A percentile compares a stretch with the other conserved stretches of the same genome.
These are phyloP conservation scores for Blastobotrys petasosporus DNA, from an alignment of 1,139 yeast species.

Conservation along the genomic window DNA sequence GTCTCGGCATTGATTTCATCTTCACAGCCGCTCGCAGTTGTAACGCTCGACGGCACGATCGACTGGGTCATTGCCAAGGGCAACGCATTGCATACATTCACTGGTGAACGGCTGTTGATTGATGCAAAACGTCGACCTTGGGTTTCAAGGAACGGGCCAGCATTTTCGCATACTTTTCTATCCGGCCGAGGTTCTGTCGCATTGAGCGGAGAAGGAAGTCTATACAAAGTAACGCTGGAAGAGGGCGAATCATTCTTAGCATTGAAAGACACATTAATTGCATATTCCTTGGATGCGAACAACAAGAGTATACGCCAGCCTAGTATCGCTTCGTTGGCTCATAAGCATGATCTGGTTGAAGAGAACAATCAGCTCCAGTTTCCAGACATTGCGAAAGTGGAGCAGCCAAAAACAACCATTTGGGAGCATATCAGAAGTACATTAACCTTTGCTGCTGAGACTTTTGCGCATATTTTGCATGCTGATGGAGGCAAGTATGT, in stretches of 20 bases:
- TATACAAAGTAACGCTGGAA: slow-evolving; percentile 30
- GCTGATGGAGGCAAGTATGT: slow-evolving; percentile 12
- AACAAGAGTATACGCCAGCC: slow-evolving; percentile 9
- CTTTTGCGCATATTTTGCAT: slow-evolving; percentile 5
- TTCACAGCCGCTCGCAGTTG: slow-evolving; percentile 26
- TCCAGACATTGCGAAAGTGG: too few species aligned
- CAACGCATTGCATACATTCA: slow-evolving; percentile 26
- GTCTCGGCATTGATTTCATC: slow-evolving; percentile 19
- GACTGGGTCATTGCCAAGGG: slow-evolving; percentile 32
- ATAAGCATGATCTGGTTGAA: too few species aligned
- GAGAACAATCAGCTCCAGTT: too few species aligned
- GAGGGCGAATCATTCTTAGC: slow-evolving; percentile 33
- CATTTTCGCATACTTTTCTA: slow-evolving; percentile 27
- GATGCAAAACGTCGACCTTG: slow-evolving; percentile 24
- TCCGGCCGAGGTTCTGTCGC: slow-evolving; percentile 38
- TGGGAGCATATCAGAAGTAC: slow-evolving; percentile 1
- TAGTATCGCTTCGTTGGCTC: slow-evolving; percentile 3
- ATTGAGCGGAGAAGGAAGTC: slow-evolving; percentile 30
- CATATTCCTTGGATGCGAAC: slow-evolving; percentile 32
- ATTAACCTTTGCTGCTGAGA: slow-evolving; percentile 1
- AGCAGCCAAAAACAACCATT: neutral
- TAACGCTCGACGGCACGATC: slow-evolving; percentile 36
- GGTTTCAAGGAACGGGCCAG: slow-evolving; percentile 18
- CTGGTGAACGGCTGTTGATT: slow-evolving; percentile 27
- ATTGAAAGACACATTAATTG: slow-evolving; percentile 30